These are phyloP conservation scores for Plasmodium reichenowi DNA, from an alignment of 169 alveolate genomes.

Conservation along the genomic window DNA sequence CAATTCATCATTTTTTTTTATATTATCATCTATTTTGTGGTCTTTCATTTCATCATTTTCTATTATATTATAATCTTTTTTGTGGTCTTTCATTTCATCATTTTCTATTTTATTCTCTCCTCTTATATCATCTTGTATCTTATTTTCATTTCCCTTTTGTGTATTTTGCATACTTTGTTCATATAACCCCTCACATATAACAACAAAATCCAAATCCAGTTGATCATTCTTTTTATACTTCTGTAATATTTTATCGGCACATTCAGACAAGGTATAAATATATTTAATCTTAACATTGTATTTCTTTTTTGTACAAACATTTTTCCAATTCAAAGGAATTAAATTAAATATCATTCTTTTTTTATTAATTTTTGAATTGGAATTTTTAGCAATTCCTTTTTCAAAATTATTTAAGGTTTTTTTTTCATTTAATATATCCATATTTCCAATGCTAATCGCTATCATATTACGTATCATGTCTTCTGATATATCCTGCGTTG, in stretches of 20 bases:
- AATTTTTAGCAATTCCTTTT: too few relatives aligned
- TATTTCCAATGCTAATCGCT: too few relatives aligned
- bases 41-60: neutral
- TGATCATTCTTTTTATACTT: slow-evolving; percentile 11
- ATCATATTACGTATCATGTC: too few relatives aligned
- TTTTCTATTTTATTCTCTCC: neutral
- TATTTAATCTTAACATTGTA: slow-evolving; percentile 41
- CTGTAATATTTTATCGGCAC: slow-evolving; percentile 65
- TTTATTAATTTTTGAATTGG: neutral
- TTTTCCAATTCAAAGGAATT: slow-evolving; percentile 19
- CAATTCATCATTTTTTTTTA: neutral
- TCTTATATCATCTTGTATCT: neutral
- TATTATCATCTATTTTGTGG: neutral
- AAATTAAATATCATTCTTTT: slow-evolving; percentile 3
- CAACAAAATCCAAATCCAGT: slow-evolving; percentile 38
- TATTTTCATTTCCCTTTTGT: neutral
- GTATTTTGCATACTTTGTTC: neutral
- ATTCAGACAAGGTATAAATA: slow-evolving; percentile 44
- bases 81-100: neutral
- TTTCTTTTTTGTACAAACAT: slow-evolving; percentile 10
- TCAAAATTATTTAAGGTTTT: too few relatives aligned
- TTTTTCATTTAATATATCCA: too few relatives aligned
- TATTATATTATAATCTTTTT: neutral
- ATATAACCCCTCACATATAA: slow-evolving; percentile 46
- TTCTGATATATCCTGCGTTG: too few relatives aligned